A percentile compares a stretch with the other conserved stretches of the same genome.
These are phyloP conservation scores for Rubroshorea leprosula DNA, from an alignment of 345 rosid genomes.

Conservation along the genomic window DNA sequence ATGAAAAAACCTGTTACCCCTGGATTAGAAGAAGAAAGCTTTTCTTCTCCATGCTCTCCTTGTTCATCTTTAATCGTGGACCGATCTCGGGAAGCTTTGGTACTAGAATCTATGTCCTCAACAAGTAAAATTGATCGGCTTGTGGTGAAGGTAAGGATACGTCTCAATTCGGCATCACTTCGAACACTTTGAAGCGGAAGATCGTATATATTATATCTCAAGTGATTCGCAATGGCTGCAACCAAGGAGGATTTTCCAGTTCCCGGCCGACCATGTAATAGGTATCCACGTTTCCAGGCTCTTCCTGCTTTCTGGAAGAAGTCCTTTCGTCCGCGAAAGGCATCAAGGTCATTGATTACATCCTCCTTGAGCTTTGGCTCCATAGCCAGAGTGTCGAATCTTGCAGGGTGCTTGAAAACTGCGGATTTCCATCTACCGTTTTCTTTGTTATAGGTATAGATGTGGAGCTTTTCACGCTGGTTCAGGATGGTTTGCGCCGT, in stretches of 20 bases:
- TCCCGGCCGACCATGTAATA: slow-evolving; percentile 22
- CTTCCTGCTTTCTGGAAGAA: slow-evolving; percentile 17
- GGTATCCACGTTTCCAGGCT: slow-evolving; percentile 29
- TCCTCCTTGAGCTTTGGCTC: slow-evolving; percentile 11
- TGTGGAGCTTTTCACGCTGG: slow-evolving; percentile 22
- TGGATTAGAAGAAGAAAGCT: slow-evolving; percentile 2
- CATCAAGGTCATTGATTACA: slow-evolving; percentile 15
- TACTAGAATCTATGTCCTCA: slow-evolving; percentile 13
- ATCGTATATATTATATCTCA: slow-evolving; percentile 22
- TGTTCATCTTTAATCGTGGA: slow-evolving; percentile 8
- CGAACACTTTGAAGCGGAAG: slow-evolving; percentile 17
- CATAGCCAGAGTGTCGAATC: slow-evolving; percentile 19
- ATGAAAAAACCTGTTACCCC: slow-evolving; percentile 11
- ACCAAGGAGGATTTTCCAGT: slow-evolving; percentile 21
- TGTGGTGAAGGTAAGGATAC: slow-evolving; percentile 16
- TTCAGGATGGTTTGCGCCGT: slow-evolving; percentile 19
- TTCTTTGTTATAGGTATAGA: slow-evolving; percentile 26
- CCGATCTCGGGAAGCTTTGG: slow-evolving; percentile 6
- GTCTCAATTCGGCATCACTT: slow-evolving; percentile 19
- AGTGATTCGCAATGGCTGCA: slow-evolving; percentile 20
- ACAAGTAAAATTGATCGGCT: slow-evolving; percentile 13
- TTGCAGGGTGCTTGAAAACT: slow-evolving; percentile 18
- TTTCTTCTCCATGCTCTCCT: not conserved
- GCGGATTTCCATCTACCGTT: slow-evolving; percentile 13
- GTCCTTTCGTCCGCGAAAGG: slow-evolving; percentile 12